phyloP scores from a whole-genome alignment of 192 early-diverging fungal genomes.

The Podochytrium sp. region DNA sequence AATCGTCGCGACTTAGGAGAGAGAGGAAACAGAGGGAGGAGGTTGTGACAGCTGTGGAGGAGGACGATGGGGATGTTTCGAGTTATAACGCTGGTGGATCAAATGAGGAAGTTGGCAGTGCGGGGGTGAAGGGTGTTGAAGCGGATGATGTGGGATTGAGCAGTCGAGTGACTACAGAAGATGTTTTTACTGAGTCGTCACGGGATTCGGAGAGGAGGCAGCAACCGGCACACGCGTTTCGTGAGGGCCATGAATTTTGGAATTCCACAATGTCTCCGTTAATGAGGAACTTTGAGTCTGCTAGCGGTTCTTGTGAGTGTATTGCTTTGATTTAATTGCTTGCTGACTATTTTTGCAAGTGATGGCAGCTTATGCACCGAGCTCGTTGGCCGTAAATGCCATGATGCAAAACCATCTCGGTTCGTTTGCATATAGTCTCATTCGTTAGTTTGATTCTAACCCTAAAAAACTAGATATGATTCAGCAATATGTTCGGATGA shows the following conservation, averaged over 20 bases:
- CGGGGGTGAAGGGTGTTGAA: too few relatives aligned
- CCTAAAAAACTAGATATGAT: conserved; percentile 9
- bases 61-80: not conserved
- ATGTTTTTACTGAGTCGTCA: too few relatives aligned
- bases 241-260: too few relatives aligned
- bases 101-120: too few relatives aligned
- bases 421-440: not conserved
- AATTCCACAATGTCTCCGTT: not conserved
- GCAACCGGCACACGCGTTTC: too few relatives aligned
- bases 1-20: not conserved
- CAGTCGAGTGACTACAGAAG: too few relatives aligned
- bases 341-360: not conserved
- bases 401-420: conserved; percentile 26
- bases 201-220: too few relatives aligned
- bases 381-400: conserved; percentile 12
- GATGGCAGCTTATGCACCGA: conserved; percentile 10
- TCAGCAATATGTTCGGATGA: conserved; percentile 14
- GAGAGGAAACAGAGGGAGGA: not conserved
- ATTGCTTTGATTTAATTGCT: not conserved
- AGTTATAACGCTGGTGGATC: too few relatives aligned
- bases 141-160: too few relatives aligned
- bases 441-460: not conserved
- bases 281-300: not conserved
- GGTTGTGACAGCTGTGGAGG: not conserved
- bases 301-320: not conserved